A percentile compares a stretch with the other conserved stretches of the same genome.
Evolutionary conservation across 2,329 filamentous ascomycete species (phyloP).

Genomic region (Botryotinia narcissicola): DNA sequence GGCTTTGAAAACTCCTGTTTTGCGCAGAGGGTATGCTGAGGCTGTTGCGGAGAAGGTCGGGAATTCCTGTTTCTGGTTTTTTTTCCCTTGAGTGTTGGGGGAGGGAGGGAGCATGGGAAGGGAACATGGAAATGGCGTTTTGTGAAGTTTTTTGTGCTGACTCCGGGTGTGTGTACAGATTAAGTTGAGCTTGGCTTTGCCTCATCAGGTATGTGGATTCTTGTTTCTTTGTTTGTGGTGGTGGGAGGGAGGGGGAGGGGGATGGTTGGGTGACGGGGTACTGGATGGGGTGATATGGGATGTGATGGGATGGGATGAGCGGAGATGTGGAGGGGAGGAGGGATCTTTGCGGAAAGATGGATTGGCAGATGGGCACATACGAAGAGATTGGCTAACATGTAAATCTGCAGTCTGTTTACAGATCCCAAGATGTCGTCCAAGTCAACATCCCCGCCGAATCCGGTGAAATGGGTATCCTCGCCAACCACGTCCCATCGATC

Average conservation of each 20-base stretch:
- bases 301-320: background rate
- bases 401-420: slow-evolving; percentile 64
- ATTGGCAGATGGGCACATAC: background rate
- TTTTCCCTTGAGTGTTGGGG: background rate
- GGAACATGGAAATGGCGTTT: background rate
- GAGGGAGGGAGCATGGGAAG: background rate
- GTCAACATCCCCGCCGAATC: slow-evolving; percentile 98
- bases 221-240: slow-evolving; percentile 6
- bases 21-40: slow-evolving; percentile 90
- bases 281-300: background rate
- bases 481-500: slow-evolving; percentile 97
- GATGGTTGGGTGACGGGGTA: background rate
- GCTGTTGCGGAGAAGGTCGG: slow-evolving; percentile 78
- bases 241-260: background rate
- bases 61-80: slow-evolving; percentile 19
- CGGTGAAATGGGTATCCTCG: slow-evolving; percentile 98
- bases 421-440: slow-evolving; percentile 74
- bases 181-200: slow-evolving; percentile 95
- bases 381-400: slow-evolving; percentile 31
- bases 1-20: slow-evolving; percentile 70
- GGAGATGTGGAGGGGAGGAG: background rate
- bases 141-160: slow-evolving; percentile 24
- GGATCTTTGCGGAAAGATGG: background rate
- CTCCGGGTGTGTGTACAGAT: slow-evolving; percentile 53
- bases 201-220: slow-evolving; percentile 81